Evolutionary conservation across 108 stramenopile genomes (phyloP).

Genomic region (Phaeodactylum tricornutum): DNA sequence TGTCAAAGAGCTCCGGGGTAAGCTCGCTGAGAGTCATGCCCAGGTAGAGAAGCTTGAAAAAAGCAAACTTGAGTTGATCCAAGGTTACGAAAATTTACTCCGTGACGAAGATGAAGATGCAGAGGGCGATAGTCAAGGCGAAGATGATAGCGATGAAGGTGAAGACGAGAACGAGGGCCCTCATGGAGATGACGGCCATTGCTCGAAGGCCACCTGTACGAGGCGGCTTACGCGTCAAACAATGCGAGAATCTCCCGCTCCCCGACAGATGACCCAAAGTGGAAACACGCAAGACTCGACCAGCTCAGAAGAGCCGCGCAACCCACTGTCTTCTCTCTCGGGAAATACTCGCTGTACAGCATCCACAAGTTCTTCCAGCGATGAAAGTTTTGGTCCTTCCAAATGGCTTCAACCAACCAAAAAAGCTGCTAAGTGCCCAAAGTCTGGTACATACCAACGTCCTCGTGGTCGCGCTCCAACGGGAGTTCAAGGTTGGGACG

Average conservation of each 20-base stretch:
- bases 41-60: not conserved
- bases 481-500: not conserved
- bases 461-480: constrained; percentile 1
- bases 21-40: not conserved
- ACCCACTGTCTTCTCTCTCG: no score
- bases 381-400: no score
- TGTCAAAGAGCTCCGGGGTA: not conserved
- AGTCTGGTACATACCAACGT: not conserved
- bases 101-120: constrained; percentile 16
- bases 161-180: constrained; percentile 3
- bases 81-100: not conserved
- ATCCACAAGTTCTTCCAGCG: no score
- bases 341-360: no score
- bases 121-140: constrained; percentile 22
- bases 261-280: no score
- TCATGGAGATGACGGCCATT: no score
- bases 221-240: no score
- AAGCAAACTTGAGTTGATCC: not conserved
- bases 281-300: no score
- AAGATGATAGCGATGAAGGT: not conserved
- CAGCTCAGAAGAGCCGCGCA: no score
- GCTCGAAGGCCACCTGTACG: no score
- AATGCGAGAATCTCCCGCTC: no score
- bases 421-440: not conserved
- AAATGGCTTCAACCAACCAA: not conserved